Evolutionary conservation across 1,139 yeast species (phyloP).

Genomic region (Yamadazyma epiphylla): DNA sequence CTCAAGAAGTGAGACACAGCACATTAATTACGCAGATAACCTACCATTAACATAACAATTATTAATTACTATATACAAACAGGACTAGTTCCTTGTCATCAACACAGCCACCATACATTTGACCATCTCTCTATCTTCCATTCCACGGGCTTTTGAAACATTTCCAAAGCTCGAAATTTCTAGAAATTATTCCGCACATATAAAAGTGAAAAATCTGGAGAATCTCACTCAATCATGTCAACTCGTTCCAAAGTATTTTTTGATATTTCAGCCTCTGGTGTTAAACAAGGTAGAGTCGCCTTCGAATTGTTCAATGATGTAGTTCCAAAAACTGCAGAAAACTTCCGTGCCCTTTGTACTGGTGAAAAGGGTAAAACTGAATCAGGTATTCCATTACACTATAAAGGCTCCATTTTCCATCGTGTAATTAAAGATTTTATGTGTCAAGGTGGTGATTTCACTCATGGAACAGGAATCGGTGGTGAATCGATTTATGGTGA

Average conservation of each 20-base stretch:
- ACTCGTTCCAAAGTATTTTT: constrained; percentile 57
- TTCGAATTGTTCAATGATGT: constrained; percentile 75
- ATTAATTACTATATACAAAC: too few relatives aligned
- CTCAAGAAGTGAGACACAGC: too few relatives aligned
- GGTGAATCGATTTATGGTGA: constrained; percentile 96
- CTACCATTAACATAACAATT: too few relatives aligned
- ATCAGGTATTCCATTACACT: constrained; percentile 63
- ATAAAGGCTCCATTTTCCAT: constrained; percentile 83
- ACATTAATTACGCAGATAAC: too few relatives aligned
- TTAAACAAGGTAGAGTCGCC: constrained; percentile 65
- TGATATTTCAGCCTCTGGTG: constrained; percentile 68
- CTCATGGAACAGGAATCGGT: constrained; percentile 85
- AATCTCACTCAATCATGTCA: neutral
- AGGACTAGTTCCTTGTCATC: too few relatives aligned
- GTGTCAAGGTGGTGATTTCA: constrained; percentile 98
- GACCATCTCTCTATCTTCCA: too few relatives aligned
- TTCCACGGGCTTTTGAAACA: too few relatives aligned
- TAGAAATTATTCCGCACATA: constrained; percentile 1
- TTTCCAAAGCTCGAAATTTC: constrained; percentile 1
- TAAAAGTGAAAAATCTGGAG: neutral
- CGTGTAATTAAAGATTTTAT: constrained; percentile 88
- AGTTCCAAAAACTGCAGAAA: constrained; percentile 92
- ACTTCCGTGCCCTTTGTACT: constrained; percentile 85
- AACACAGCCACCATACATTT: too few relatives aligned
- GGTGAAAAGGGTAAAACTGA: constrained; percentile 78